phyloP scores from a whole-genome alignment of 2,329 filamentous ascomycete species.

The Curvularia lunata region DNA sequence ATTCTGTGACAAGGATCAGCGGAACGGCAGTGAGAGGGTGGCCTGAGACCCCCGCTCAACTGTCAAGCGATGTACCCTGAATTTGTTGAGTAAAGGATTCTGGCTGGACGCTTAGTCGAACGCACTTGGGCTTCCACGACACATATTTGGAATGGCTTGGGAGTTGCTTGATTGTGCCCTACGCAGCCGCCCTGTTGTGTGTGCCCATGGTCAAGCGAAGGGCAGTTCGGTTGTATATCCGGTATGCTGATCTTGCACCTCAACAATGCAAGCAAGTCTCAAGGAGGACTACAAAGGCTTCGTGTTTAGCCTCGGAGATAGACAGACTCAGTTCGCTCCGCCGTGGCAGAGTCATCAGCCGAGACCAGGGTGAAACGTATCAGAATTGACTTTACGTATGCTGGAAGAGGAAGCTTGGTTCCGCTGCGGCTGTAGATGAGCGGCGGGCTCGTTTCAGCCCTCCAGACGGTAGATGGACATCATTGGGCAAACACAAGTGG shows the following conservation, averaged over 20 bases:
- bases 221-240: slow-evolving; percentile 9
- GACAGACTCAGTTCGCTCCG: slow-evolving; percentile 1
- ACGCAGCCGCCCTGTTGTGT: slow-evolving; percentile 1
- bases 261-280: slow-evolving; percentile 12
- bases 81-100: slow-evolving; percentile 2
- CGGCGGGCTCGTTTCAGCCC: slow-evolving; percentile 2
- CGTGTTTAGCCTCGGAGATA: slow-evolving; percentile 1
- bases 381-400: background rate
- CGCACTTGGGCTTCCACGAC: slow-evolving; percentile 2
- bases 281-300: slow-evolving; percentile 2
- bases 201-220: background rate
- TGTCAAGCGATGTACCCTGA: slow-evolving; percentile 9
- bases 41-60: slow-evolving; percentile 6
- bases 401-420: background rate
- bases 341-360: background rate
- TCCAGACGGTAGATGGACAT: background rate
- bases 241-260: slow-evolving; percentile 11
- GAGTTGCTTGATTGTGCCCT: slow-evolving; percentile 2
- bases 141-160: background rate
- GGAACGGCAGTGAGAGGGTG: slow-evolving; percentile 9
- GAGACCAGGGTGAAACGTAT: background rate
- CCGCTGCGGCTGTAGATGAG: background rate
- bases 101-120: slow-evolving; percentile 10
- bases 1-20: slow-evolving; percentile 18
- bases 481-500: slow-evolving; percentile 5